Conservation (phyloP, 2,329 filamentous ascomycete genomes). For the Leptographium wingfieldii region DNA sequence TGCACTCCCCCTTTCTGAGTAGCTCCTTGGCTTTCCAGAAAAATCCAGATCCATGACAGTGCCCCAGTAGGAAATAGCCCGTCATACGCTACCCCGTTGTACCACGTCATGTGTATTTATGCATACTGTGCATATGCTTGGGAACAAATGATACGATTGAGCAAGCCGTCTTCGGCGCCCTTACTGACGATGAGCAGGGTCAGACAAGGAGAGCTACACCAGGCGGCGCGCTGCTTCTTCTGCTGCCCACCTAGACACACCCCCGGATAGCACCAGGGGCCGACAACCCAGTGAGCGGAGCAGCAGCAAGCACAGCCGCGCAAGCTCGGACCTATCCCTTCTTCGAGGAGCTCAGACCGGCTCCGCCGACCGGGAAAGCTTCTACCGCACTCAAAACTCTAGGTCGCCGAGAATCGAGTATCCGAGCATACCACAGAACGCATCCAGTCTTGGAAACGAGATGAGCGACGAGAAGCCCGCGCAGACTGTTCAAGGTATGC, state of each 20-base stretch:
- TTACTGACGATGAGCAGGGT: slow-evolving; percentile 13
- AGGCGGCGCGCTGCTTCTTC: slow-evolving; percentile 50
- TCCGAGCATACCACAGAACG: slow-evolving; percentile 18
- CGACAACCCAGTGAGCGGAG: slow-evolving; percentile 43
- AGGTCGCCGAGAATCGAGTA: slow-evolving; percentile 37
- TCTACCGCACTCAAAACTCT: slow-evolving; percentile 27
- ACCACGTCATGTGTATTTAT: background rate
- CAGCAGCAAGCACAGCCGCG: slow-evolving; percentile 51
- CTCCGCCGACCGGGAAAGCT: slow-evolving; percentile 21
- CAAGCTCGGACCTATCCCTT: slow-evolving; percentile 57
- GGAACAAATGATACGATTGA: background rate
- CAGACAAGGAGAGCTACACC: slow-evolving; percentile 30
- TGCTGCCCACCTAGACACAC: slow-evolving; percentile 46
- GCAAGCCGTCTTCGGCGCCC: background rate
- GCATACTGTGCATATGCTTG: background rate
- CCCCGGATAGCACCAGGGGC: slow-evolving; percentile 32
- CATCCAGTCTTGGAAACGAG: slow-evolving; percentile 21
- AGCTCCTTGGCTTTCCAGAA: background rate
- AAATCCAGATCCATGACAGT: background rate
- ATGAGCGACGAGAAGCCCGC: slow-evolving; percentile 31
- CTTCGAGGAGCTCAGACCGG: slow-evolving; percentile 40
- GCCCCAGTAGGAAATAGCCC: background rate
- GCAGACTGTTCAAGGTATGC: slow-evolving; percentile 35
- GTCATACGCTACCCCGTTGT: background rate
- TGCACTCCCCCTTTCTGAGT: background rate